Evolutionary conservation across 805 yeast species (phyloP), one percentile per base, ranked within the genome.

Genomic region (Danielia reshetovae): DNA sequence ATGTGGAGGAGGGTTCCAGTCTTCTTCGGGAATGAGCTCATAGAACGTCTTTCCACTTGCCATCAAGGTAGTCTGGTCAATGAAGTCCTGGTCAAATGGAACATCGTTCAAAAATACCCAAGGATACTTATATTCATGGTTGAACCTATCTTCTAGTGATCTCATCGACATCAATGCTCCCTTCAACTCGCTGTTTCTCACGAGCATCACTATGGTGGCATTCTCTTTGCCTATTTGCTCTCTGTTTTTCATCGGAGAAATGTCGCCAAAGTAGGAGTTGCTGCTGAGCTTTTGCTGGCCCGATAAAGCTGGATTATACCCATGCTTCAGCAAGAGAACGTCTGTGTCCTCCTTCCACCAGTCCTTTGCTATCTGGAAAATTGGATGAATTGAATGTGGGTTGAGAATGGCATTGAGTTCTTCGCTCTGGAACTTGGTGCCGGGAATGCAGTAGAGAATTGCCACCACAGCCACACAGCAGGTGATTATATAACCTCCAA

Each of bases 121-220:
- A 1, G 72, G 72, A 38, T 68, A 68, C 28, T 48, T 51, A 38
- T 60, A 67, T 34, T 64, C 39, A 23, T 51, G 42, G 36, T 68
- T 68, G 48, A 68, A 68, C 25, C 72, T 41, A 40, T 68, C 72
- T 39, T 68, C 72, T 11, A 68, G 51, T 15, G 68, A 62, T 34
- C 72, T 48, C 57, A 68, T 67, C 9, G 70, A 62, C 38, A 29
- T 43, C 14, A 88, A 57, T 0, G 93, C 95, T 1, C 82, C 88
- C 8, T 72, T 68, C 8, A 88, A 58, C 56, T 88, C 97, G 62
- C 73, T 68, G 55, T 88, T 88, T 36, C 97, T 67, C 25, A 85
- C 95, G 18, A 89, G 72, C 95, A 89, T 88, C 36, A 89, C 72
- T 18, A 89, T 57, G 0, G 95, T 82, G 3, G 97, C 97, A 55